Conservation (phyloP, 441 rosid genomes). For the Viola pubescens region DNA sequence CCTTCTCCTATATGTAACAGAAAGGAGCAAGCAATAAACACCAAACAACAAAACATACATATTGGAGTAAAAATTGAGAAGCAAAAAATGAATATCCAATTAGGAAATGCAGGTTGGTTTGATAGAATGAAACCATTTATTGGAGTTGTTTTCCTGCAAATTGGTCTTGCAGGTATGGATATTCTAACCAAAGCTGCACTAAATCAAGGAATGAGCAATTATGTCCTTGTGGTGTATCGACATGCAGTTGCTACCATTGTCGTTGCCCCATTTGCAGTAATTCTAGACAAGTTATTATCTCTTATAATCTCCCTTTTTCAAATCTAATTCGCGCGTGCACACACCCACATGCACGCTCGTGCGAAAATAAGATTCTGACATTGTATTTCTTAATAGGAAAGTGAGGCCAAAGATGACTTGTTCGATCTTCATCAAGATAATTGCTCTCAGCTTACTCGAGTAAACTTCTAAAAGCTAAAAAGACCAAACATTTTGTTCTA, state of each 20-base stretch:
- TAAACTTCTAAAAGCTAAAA: conserved; percentile 23
- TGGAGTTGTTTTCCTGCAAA: conserved; percentile 62
- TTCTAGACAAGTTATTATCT: conserved; percentile 47
- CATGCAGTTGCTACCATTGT: conserved; percentile 72
- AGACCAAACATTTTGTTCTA: too few relatives aligned
- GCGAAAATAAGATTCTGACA: not conserved
- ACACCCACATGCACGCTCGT: not conserved
- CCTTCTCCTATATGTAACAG: too few relatives aligned
- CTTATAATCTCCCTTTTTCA: conserved; percentile 6
- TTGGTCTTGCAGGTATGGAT: conserved; percentile 91
- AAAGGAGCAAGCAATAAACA: too few relatives aligned
- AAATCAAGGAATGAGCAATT: conserved; percentile 80
- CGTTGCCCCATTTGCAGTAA: conserved; percentile 65
- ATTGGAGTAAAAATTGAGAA: too few relatives aligned
- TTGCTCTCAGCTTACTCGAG: conserved; percentile 72
- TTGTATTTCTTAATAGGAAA: conserved; percentile 40
- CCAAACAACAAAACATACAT: too few relatives aligned
- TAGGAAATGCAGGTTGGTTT: conserved; percentile 2
- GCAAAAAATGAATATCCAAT: too few relatives aligned
- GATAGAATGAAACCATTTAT: conserved; percentile 51
- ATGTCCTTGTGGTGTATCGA: conserved; percentile 75
- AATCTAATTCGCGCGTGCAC: not conserved
- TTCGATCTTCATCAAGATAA: conserved; percentile 51
- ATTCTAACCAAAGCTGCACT: conserved; percentile 66
- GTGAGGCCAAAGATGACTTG: conserved; percentile 73